Evolutionary conservation across 2,329 filamentous ascomycete genomes (phyloP), one percentile per base, ranked within the genome.

Genomic region (Talaromyces sp.): DNA sequence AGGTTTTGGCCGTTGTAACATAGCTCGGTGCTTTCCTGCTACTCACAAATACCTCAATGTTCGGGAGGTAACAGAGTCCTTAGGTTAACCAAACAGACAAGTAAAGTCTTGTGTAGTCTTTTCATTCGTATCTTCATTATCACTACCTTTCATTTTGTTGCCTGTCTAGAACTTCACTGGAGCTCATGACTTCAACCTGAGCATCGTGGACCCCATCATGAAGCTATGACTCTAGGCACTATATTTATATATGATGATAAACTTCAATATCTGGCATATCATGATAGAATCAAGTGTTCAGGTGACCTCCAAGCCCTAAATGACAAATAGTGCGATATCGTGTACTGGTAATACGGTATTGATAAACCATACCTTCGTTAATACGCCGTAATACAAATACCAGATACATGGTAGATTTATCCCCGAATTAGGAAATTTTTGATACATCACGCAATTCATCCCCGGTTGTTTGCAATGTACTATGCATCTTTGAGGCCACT

Each of bases 361-460:
- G 3, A 8, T 39, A 39, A 22, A 5, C 11, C 31, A 14, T 52
- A 43, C 14, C 13, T 10, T 19, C 2, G 47, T 33, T 13, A 24
- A 37, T 54, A 62, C 60, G 14, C 2, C 8, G 43, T 49, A 52
- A 39, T 52, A 61, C 59, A 16, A 3, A 22, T 41, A 37, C 45
- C 19, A 52, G 9, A 11, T 54, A 41, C 47, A 39, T 27, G 33
- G 52, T 39, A 37, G 33, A 39, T 9, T 56, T 24, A 14, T 39
- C 39, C n/a, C 60, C 47, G 1, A 43, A 50, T 33, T n/a, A 54
- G 60, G 60, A 62, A 62, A 62, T 54, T 31, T 24, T 52, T 52
- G 22, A 39, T 31, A 52, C 35, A 62, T 62, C 60, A 62, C 60
- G 60, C 60, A 50, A 62, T 62, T 62, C 35, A 11, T 62, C 60